Percentiles rank a stretch among this genome's conserved stretches.
phyloP scores from a whole-genome alignment of 2,329 filamentous ascomycete genomes.

The Penicillium sp. region DNA sequence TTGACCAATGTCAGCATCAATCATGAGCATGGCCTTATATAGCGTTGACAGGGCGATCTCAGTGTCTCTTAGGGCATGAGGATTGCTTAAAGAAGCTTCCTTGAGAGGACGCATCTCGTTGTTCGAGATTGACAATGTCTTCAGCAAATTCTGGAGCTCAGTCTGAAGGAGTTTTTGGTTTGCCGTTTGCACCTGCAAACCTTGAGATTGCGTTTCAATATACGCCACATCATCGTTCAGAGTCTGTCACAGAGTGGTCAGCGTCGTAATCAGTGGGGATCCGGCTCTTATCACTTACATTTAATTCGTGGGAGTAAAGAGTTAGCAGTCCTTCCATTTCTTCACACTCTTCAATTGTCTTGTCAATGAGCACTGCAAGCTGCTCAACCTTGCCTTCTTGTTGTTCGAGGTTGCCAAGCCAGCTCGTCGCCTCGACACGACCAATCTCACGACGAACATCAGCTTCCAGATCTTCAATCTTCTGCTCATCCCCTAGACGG shows the following conservation, averaged over 20 bases:
- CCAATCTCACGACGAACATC: slow-evolving; percentile 86
- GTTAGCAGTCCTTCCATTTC: slow-evolving; percentile 93
- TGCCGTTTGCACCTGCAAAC: slow-evolving; percentile 92
- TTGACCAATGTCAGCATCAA: slow-evolving; percentile 74
- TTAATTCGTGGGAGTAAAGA: slow-evolving; percentile 89
- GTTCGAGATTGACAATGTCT: slow-evolving; percentile 83
- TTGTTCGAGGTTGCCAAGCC: slow-evolving; percentile 77
- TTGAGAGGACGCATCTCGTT: slow-evolving; percentile 72
- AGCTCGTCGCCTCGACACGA: slow-evolving; percentile 86
- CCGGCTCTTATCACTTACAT: slow-evolving; percentile 56
- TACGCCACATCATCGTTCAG: slow-evolving; percentile 94
- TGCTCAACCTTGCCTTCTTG: slow-evolving; percentile 87
- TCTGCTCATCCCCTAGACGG: slow-evolving; percentile 69
- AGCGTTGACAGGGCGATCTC: slow-evolving; percentile 75
- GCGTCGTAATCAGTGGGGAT: background rate
- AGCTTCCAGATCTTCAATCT: slow-evolving; percentile 74
- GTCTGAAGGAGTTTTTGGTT: slow-evolving; percentile 93
- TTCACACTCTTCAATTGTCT: slow-evolving; percentile 91
- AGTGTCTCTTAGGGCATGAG: slow-evolving; percentile 70
- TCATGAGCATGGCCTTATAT: slow-evolving; percentile 90
- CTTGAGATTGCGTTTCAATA: slow-evolving; percentile 95
- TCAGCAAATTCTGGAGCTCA: slow-evolving; percentile 83
- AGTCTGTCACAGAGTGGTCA: slow-evolving; percentile 55
- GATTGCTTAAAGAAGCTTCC: slow-evolving; percentile 68
- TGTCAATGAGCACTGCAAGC: slow-evolving; percentile 81